Base-by-base conservation (phyloP, 306 rosid genomes). In the Quercus alba region DNA sequence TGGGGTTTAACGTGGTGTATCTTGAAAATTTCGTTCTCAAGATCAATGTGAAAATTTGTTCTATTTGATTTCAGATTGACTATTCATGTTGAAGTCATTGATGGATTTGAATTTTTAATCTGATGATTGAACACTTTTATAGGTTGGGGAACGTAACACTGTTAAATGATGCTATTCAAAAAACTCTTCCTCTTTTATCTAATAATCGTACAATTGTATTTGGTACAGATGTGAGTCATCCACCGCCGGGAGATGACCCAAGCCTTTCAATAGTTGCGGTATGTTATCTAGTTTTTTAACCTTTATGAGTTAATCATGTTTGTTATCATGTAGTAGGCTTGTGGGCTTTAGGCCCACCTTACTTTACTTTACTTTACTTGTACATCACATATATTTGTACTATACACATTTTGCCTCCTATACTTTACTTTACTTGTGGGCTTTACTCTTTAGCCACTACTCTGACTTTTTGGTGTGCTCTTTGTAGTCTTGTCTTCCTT, bases 161-260 rank as follows among this genome's bases (percentile, higher is more conserved):
- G 91, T 62, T 94, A 33, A 63, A 14, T 49, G 97, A 92, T 81
- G 98, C 97, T 13, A 4, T 84, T 76, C 71, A 2, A 0, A 55
- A 66, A 56, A 86, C 5, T 21, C 86, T 92, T 49, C 93, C 92
- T 0, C 73, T 56, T 1, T 85, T 94, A 3, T 67, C 88, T 10
- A 95, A 94, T 83, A 15, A 0, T 0, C 94, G 93, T 4, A 94
- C 98, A 0, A 82, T 94, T 12, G 88, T 94, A 49, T 70, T 94
- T 55, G 98, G 97, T 23, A 97, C 98, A 0, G 94, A 92, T 82
- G 98, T 94, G 6, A 92, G 91, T 0, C 98, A 94, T 77, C 98
- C 98, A 0, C 90, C 80, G 1, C 89, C 95, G 0, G 94, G 94
- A 41, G 95, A 94, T 70, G 95, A 94, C 46, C 74, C 90, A 0